These are phyloP conservation scores for Pyrus hybrid DNA, from an alignment of 331 rosid species.

Conservation along the genomic window DNA sequence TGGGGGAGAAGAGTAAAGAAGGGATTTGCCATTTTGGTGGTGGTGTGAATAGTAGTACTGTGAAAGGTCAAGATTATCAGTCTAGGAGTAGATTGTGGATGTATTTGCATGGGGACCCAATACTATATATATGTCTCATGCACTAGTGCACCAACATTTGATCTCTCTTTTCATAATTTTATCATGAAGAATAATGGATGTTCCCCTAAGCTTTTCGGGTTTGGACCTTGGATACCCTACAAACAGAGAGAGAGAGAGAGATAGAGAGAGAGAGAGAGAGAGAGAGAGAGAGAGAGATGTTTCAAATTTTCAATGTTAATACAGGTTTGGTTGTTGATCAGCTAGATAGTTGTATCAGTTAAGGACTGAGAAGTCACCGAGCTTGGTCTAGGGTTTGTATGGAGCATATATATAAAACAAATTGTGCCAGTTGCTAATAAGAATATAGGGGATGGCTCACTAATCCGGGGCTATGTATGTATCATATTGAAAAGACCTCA, in stretches of 20 bases:
- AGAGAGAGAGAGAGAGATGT: not conserved
- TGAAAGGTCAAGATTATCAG: slow-evolving; percentile 30
- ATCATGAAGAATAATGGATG: slow-evolving; percentile 33
- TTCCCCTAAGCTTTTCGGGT: slow-evolving; percentile 23
- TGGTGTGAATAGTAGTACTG: not conserved
- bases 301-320: not conserved
- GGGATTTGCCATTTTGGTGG: not conserved
- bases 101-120: slow-evolving; percentile 24
- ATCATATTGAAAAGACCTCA: not conserved
- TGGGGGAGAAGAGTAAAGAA: slow-evolving; percentile 1
- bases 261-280: slow-evolving; percentile 4
- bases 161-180: slow-evolving; percentile 7
- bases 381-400: not conserved
- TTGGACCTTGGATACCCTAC: slow-evolving; percentile 42
- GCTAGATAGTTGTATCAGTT: slow-evolving; percentile 1
- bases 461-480: not conserved
- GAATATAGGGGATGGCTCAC: not conserved
- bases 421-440: not conserved
- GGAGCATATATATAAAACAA: not conserved
- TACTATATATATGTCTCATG: not conserved
- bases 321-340: not conserved
- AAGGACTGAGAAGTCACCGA: slow-evolving; percentile 6
- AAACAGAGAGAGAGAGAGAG: not conserved
- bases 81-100: slow-evolving; percentile 8
- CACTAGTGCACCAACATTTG: slow-evolving; percentile 2